Conservation (phyloP, 2,329 filamentous ascomycete genomes). For the Catunica adiposa region DNA sequence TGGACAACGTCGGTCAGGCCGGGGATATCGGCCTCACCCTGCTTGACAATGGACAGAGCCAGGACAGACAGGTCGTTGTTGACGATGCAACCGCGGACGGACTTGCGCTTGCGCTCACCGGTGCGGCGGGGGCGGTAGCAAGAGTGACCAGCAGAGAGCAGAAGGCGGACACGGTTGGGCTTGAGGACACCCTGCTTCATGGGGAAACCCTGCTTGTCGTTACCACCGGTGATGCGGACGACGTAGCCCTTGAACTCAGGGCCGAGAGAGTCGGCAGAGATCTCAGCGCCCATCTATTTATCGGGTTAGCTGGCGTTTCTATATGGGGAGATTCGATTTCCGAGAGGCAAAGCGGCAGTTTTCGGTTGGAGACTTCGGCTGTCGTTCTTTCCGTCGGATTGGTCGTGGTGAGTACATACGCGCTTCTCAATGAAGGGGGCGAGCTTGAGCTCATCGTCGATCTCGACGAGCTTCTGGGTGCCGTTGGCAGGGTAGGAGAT, state of each 20-base stretch:
- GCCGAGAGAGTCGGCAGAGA: conserved; percentile 84
- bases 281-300: conserved; percentile 66
- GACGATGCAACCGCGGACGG: conserved; percentile 96
- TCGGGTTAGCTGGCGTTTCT: conserved; percentile 12
- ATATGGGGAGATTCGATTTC: background rate
- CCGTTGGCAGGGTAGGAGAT: conserved; percentile 91
- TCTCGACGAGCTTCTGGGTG: conserved; percentile 97
- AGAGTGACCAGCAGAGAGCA: conserved; percentile 90
- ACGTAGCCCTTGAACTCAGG: conserved; percentile 99
- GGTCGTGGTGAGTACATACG: conserved; percentile 35
- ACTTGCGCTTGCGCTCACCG: conserved; percentile 99
- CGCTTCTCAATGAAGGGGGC: conserved; percentile 98
- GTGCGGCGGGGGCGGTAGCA: conserved; percentile 98
- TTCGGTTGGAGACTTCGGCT: conserved; percentile 19
- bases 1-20: conserved; percentile 94
- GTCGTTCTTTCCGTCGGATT: background rate
- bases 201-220: conserved; percentile 99
- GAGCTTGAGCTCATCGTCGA: conserved; percentile 99
- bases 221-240: conserved; percentile 98
- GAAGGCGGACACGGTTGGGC: conserved; percentile 93
- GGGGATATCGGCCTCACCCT: conserved; percentile 86
- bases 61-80: conserved; percentile 89
- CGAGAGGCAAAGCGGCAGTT: conserved; percentile 16
- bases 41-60: conserved; percentile 91
- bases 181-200: conserved; percentile 99